Percentiles rank a stretch among this genome's conserved stretches.
Evolutionary conservation across 768 basidiomycete genomes (phyloP).

Genomic region (Kwoniella pini): DNA sequence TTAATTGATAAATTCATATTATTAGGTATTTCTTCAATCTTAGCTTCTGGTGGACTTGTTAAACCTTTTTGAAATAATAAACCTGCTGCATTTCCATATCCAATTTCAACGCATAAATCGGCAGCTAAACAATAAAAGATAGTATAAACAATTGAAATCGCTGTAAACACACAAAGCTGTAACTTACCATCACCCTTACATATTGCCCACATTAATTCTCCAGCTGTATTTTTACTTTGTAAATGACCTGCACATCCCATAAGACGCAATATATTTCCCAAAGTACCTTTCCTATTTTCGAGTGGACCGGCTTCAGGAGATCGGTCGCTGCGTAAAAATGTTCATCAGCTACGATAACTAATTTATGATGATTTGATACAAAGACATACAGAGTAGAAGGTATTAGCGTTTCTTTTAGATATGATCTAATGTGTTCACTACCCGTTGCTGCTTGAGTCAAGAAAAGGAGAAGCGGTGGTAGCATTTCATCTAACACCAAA

Average conservation of each 20-base stretch:
- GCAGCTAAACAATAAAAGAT: slow-evolving; percentile 5
- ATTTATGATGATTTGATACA: background rate
- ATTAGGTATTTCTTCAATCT: slow-evolving; percentile 39
- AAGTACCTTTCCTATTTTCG: slow-evolving; percentile 69
- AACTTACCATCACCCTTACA: slow-evolving; percentile 71
- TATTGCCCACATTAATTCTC: slow-evolving; percentile 82
- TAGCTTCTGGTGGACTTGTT: slow-evolving; percentile 39
- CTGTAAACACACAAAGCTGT: background rate
- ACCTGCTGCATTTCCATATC: slow-evolving; percentile 94
- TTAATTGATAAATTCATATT: background rate
- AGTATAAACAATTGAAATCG: no score
- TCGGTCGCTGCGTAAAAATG: slow-evolving; percentile 62
- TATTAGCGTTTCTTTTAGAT: slow-evolving; percentile 69
- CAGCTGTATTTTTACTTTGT: slow-evolving; percentile 71
- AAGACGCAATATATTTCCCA: slow-evolving; percentile 78
- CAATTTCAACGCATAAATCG: slow-evolving; percentile 60
- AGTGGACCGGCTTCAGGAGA: slow-evolving; percentile 62
- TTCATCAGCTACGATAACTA: background rate
- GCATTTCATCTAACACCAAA: slow-evolving; percentile 70
- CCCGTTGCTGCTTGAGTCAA: slow-evolving; percentile 70
- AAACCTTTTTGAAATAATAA: slow-evolving; percentile 91
- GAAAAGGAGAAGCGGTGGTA: slow-evolving; percentile 75
- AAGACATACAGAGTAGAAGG: slow-evolving; percentile 66
- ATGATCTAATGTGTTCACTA: slow-evolving; percentile 62
- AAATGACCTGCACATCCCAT: slow-evolving; percentile 72